These are phyloP conservation scores for Pythium rhizo-oryzae DNA, from an alignment of 352 stramenopile species.

Conservation along the genomic window DNA sequence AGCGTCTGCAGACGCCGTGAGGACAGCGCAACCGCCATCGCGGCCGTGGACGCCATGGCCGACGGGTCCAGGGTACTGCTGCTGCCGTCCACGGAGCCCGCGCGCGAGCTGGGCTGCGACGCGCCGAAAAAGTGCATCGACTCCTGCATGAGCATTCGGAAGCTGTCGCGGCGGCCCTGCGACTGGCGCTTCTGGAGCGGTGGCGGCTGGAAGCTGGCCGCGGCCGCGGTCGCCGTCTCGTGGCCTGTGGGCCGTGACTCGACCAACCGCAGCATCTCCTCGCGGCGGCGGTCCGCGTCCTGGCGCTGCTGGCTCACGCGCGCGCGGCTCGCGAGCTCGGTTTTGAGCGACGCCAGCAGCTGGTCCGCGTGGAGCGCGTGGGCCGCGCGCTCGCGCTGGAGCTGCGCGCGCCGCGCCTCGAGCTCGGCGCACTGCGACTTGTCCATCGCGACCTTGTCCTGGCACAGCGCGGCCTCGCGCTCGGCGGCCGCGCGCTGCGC, in stretches of 20 bases:
- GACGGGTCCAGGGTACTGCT: background rate
- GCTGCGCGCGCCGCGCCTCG: constrained; percentile 29
- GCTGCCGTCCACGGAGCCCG: background rate
- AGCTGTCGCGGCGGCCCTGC: constrained; percentile 15
- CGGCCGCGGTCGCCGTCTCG: background rate
- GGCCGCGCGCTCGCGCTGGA: constrained; percentile 28
- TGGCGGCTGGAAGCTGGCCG: background rate
- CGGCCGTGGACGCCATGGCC: constrained; percentile 1
- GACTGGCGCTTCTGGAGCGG: constrained; percentile 5
- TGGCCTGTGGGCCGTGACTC: constrained; percentile 23
- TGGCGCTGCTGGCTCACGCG: constrained; percentile 42
- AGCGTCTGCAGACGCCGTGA: constrained; percentile 10
- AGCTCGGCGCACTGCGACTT: constrained; percentile 38
- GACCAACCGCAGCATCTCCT: constrained; percentile 54
- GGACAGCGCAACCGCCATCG: constrained; percentile 8
- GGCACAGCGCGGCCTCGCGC: constrained; percentile 39
- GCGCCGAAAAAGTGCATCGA: constrained; percentile 12
- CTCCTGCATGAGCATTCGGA: constrained; percentile 21
- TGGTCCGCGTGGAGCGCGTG: constrained; percentile 38
- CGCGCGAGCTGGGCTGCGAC: background rate
- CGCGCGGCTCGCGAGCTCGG: constrained; percentile 50
- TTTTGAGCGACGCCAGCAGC: constrained; percentile 49
- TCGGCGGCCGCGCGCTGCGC: constrained; percentile 30
- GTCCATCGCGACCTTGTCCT: constrained; percentile 42
- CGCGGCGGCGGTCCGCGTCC: constrained; percentile 49